Base-by-base conservation (phyloP, 2,329 filamentous ascomycete genomes). In the Fusarium sp. region DNA sequence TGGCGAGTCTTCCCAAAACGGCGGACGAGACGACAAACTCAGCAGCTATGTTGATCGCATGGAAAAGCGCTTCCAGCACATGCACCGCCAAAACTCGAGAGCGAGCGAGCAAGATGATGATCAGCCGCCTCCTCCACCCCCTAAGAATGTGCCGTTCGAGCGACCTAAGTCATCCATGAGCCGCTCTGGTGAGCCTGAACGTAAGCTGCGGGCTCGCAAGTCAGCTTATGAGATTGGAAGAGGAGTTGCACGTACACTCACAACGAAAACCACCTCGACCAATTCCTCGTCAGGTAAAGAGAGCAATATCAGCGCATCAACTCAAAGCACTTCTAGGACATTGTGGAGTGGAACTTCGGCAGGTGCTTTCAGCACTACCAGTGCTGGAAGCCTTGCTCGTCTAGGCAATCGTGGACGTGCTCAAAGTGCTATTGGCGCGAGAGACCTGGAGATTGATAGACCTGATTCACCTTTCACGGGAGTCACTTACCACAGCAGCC, bases 331-430 rank as follows among this genome's bases (percentile, higher is more conserved):
- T 18, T 90, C 91, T 73, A 89, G 91, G 74, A 98, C 93, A 75
- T 80, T 99, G 45, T 98, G 98, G 95, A 98, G 95, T 78, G 96
- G 95, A 5, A 87, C 89, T 55, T 98, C 96, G 56, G 96, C 96
- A 1, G 91, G 94, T 53, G 95, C 88, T 15, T 94, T 98, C 80
- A 98, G 95, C 79, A 93, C 94, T 53, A 98, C 96, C 18, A 98
- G 96, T 80, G 96, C 96, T 18, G 96, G 94, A 57, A 98, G 95
- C 80, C 89, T 97, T 70, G 94, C 94, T 30, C 89, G 94, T 66
- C 92, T 92, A 76, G 91, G 91, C 76, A 80, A 85, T 71, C 77
- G 90, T 65, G 85, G 85, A 71, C 77, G 90, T 67, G 85, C 91
- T 18, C 88, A 89, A 69, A 93, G 91, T 75, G 88, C 89, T 5